A percentile compares a stretch with the other conserved stretches of the same genome.
These are phyloP conservation scores for Chenopodium quinoa DNA, from an alignment of 148 eudicot species.

Conservation along the genomic window DNA sequence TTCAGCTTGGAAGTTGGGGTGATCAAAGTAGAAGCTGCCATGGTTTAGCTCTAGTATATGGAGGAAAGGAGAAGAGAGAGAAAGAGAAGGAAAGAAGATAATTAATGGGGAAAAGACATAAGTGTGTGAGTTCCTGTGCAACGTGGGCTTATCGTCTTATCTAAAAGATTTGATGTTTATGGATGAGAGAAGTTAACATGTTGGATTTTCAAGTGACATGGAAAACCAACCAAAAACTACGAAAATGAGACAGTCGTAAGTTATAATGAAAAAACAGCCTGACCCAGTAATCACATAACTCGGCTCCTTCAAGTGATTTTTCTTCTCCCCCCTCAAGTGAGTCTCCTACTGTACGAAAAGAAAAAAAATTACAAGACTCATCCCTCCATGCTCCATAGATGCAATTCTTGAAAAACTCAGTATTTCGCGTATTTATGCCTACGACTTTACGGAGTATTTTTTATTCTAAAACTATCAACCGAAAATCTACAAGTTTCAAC, in stretches of 20 bases:
- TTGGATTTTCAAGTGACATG: slow-evolving; percentile 35
- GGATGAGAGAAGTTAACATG: slow-evolving; percentile 42
- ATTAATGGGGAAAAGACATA: background rate
- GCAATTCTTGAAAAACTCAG: too few species aligned
- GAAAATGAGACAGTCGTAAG: background rate
- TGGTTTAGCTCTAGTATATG: slow-evolving; percentile 21
- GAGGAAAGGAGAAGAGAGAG: slow-evolving; percentile 16
- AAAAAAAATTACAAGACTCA: too few species aligned
- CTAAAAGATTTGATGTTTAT: slow-evolving; percentile 43
- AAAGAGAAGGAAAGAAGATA: background rate
- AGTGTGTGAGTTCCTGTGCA: slow-evolving; percentile 29
- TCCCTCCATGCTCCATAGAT: too few species aligned
- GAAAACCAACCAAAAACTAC: slow-evolving; percentile 20
- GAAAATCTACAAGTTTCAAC: background rate
- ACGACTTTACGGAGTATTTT: too few species aligned
- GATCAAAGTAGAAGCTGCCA: slow-evolving; percentile 70
- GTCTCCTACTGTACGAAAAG: too few species aligned
- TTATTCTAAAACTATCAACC: too few species aligned
- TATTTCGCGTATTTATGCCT: background rate
- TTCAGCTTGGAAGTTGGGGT: slow-evolving; percentile 49
- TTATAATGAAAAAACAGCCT: background rate
- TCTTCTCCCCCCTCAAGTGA: too few species aligned
- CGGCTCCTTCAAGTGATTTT: background rate
- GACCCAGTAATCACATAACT: background rate
- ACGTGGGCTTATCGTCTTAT: slow-evolving; percentile 90